Evolutionary conservation across 805 yeast species (phyloP).

Genomic region (Yamadazyma tumulicola): DNA sequence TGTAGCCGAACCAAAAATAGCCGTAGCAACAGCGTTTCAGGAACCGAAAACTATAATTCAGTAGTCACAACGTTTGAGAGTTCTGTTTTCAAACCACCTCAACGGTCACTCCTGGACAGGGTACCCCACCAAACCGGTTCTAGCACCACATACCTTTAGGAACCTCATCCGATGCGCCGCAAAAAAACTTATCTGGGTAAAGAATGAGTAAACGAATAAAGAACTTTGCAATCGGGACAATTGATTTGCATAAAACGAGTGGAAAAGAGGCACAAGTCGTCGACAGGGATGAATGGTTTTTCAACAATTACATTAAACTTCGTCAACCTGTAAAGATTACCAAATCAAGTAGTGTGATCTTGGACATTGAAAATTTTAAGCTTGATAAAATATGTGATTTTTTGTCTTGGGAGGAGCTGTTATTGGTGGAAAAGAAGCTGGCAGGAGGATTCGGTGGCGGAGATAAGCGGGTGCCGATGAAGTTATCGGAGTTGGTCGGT

Average conservation of each 20-base stretch:
- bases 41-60: too few species aligned
- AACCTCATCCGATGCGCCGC: too few species aligned
- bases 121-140: too few species aligned
- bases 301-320: constrained; percentile 31
- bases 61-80: too few species aligned
- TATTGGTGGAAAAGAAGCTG: constrained; percentile 58
- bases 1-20: too few species aligned
- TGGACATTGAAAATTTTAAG: constrained; percentile 23
- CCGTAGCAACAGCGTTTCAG: too few species aligned
- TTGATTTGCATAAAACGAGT: neutral
- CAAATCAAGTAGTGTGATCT: constrained; percentile 27
- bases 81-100: too few species aligned
- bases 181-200: too few species aligned
- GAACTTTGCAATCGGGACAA: constrained; percentile 1
- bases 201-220: constrained; percentile 3
- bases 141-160: too few species aligned
- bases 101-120: too few species aligned
- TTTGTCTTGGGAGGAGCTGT: constrained; percentile 29
- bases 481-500: constrained; percentile 45
- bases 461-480: constrained; percentile 47
- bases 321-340: constrained; percentile 48
- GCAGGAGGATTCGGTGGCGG: constrained; percentile 69
- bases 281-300: constrained; percentile 34
- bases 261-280: too few species aligned
- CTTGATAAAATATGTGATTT: constrained; percentile 33